These are phyloP conservation scores for Cucurbitaria berberidis DNA, from an alignment of 2,329 filamentous ascomycete genomes.

Conservation along the genomic window DNA sequence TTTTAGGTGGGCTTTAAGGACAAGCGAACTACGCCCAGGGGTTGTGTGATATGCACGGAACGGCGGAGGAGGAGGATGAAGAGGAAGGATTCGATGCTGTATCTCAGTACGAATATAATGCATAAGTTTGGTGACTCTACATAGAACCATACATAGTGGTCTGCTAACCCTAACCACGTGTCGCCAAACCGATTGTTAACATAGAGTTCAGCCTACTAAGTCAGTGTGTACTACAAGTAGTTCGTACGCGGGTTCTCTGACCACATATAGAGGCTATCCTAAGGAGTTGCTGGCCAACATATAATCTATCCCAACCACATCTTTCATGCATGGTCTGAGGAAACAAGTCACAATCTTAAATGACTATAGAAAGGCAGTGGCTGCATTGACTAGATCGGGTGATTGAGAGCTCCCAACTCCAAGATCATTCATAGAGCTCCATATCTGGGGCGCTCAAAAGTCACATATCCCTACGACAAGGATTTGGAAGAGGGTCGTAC, in stretches of 20 bases:
- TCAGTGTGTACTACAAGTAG: background rate
- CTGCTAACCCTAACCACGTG: too few relatives aligned
- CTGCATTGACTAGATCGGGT: slow-evolving; percentile 59
- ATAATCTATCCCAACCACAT: slow-evolving; percentile 56
- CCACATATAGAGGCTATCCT: slow-evolving; percentile 57
- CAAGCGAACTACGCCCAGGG: too few relatives aligned
- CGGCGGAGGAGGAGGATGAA: too few relatives aligned
- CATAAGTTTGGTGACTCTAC: too few relatives aligned
- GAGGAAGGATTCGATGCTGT: too few relatives aligned
- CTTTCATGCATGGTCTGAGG: slow-evolving; percentile 57
- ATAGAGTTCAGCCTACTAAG: slow-evolving; percentile 49
- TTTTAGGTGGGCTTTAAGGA: too few relatives aligned
- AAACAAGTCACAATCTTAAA: slow-evolving; percentile 57
- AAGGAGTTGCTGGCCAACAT: slow-evolving; percentile 55
- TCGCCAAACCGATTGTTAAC: slow-evolving; percentile 59
- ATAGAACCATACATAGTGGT: too few relatives aligned
- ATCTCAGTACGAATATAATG: too few relatives aligned
- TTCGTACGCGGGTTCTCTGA: background rate
- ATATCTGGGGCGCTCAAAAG: slow-evolving; percentile 53
- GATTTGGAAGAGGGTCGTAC: slow-evolving; percentile 14
- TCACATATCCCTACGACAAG: slow-evolving; percentile 19
- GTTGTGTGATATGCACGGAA: too few relatives aligned
- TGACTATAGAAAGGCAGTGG: slow-evolving; percentile 59
- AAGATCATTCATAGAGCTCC: slow-evolving; percentile 63
- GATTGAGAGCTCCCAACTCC: slow-evolving; percentile 61